Base-by-base conservation (phyloP, 176 grass and related monocot genomes). In the Pharus latifolius region DNA sequence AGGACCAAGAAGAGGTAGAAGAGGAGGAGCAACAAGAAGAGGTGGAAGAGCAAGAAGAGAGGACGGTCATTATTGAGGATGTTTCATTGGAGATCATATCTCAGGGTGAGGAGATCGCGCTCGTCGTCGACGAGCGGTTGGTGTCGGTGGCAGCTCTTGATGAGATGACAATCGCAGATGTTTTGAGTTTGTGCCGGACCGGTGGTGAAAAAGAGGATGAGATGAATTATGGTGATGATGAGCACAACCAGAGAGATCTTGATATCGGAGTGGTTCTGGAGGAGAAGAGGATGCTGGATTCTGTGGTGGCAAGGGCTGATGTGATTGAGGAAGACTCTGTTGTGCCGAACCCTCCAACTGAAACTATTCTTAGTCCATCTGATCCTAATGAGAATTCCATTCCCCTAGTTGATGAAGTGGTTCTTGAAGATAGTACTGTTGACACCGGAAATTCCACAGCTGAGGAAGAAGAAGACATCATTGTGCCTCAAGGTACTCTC, bases 281-380 rank as follows among this genome's bases (percentile, higher is more conserved):
- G 77, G 86, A 87, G 67, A 85, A 92, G 75, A 84, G 63, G 67
- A 74, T 82, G 55, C 24, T 84, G 44, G 60, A 74, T 60, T 46
- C 61, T 58, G 55, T 41, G 4, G 41, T 56, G 40, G 56, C 77
- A 10, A 43, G 48, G 38, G 9, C 10, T 49, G 38, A 61, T 16
- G 43, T 16, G 41, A 28, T 54, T 22, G 24, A 70, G 48, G 30
- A 65, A 3, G 63, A 81, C 69, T 81, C 42, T 23, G 51, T 59
- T 56, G 5, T 59, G 51, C 61, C 31, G 42, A 6, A 31, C n/a
- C 51, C 42, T 24, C 27, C 14, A 31, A 31, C 79, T n/a, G 69
- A 59, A 23, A 30, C 4, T 1, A 14, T 9, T 15, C 40, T 45
- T 3, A 17, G 35, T 8, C 9, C 66, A 42, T 40, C 32, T 67